Percentiles rank a stretch among this genome's conserved stretches.
These are phyloP conservation scores for Penicillium sp. DNA, from an alignment of 2,329 filamentous ascomycete species.

Conservation along the genomic window DNA sequence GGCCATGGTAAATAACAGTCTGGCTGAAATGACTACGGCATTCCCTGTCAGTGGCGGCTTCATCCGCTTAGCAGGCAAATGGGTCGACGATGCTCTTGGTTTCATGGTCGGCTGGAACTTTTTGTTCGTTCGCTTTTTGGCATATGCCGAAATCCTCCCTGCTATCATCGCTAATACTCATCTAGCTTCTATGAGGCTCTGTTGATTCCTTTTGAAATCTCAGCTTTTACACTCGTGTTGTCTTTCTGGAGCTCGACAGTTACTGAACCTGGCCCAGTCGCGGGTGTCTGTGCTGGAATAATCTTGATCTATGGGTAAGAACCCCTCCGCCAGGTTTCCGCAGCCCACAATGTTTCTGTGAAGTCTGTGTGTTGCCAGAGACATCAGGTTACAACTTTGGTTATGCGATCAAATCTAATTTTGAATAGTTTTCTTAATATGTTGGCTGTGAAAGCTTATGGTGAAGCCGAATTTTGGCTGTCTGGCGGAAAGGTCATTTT, in stretches of 20 bases:
- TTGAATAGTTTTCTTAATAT: conserved; percentile 59
- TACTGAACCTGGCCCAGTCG: conserved; percentile 30
- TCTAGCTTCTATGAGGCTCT: conserved; percentile 41
- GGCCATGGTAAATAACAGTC: conserved; percentile 40
- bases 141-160: neutral
- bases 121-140: conserved; percentile 29
- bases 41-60: conserved; percentile 45
- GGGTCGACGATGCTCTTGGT: conserved; percentile 48
- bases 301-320: conserved; percentile 31
- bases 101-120: conserved; percentile 51
- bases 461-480: conserved; percentile 58
- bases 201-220: conserved; percentile 44
- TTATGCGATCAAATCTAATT: neutral
- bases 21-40: conserved; percentile 48
- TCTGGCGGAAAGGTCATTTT: conserved; percentile 62
- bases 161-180: conserved; percentile 5
- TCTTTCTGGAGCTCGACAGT: conserved; percentile 43
- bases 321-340: neutral
- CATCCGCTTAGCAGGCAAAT: conserved; percentile 43
- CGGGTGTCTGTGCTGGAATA: conserved; percentile 33
- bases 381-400: neutral
- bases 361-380: too few relatives aligned
- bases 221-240: conserved; percentile 43
- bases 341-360: neutral
- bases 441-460: conserved; percentile 67